Percentiles rank a stretch among this genome's conserved stretches.
phyloP scores from a whole-genome alignment of 2,329 filamentous ascomycete genomes.

The Cladosporium phlei region DNA sequence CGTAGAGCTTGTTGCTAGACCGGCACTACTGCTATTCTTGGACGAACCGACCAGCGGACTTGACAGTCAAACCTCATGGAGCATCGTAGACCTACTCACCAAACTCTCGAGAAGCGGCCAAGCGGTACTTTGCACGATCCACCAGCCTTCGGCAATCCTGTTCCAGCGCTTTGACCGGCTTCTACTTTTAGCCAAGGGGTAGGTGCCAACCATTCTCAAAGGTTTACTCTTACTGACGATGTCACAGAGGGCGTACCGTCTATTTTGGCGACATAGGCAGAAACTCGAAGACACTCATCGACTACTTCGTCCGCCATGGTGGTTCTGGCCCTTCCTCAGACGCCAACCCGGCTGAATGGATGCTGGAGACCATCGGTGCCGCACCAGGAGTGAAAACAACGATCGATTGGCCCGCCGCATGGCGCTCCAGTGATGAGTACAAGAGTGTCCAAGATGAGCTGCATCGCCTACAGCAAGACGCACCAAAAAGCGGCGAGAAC shows the following conservation, averaged over 20 bases:
- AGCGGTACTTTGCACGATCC: conserved; percentile 45
- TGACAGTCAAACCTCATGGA: conserved; percentile 60
- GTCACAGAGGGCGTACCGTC: conserved; percentile 27
- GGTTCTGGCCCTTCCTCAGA: conserved; percentile 54
- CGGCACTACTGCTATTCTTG: conserved; percentile 58
- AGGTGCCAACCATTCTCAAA: neutral
- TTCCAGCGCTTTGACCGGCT: conserved; percentile 45
- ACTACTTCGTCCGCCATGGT: conserved; percentile 60
- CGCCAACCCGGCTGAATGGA: conserved; percentile 65
- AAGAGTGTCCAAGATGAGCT: conserved; percentile 29
- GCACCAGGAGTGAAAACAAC: conserved; percentile 28
- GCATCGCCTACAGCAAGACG: conserved; percentile 30
- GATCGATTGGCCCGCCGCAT: conserved; percentile 35
- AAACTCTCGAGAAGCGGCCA: conserved; percentile 52
- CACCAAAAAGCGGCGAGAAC: conserved; percentile 1
- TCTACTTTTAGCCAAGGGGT: conserved; percentile 38
- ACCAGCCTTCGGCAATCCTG: conserved; percentile 42
- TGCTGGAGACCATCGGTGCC: conserved; percentile 45
- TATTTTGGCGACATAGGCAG: conserved; percentile 47
- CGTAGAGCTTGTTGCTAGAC: conserved; percentile 38
- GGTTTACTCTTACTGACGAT: neutral
- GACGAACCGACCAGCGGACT: conserved; percentile 58
- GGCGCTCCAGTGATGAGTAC: conserved; percentile 24
- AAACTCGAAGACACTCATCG: conserved; percentile 36
- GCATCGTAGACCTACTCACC: conserved; percentile 58